Evolutionary conservation across 441 rosid species (phyloP).

Genomic region (Mallotus japonicus): DNA sequence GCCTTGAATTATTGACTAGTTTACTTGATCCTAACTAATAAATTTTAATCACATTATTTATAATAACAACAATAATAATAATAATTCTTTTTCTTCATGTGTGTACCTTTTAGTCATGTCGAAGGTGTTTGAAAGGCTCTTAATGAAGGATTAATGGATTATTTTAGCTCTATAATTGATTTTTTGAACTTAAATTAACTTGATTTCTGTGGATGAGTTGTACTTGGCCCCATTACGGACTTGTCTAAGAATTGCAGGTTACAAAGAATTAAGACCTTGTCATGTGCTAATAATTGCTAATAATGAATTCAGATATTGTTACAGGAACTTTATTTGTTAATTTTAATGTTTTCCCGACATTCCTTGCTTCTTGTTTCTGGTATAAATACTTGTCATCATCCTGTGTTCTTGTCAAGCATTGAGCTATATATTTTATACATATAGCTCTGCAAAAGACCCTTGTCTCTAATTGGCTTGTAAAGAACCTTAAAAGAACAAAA

Average conservation of each 20-base stretch:
- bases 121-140: conserved; percentile 1
- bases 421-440: not conserved
- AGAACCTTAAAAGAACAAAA: not conserved
- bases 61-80: too few relatives aligned
- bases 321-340: conserved; percentile 19
- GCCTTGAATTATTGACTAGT: conserved; percentile 12
- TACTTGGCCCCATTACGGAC: conserved; percentile 31
- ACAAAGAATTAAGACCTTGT: conserved; percentile 19
- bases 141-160: not conserved
- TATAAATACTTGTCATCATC: conserved; percentile 30
- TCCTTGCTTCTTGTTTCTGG: conserved; percentile 20
- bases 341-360: conserved; percentile 26
- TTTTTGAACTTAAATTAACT: not conserved
- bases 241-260: conserved; percentile 9
- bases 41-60: not conserved
- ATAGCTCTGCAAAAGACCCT: not conserved
- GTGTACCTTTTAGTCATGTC: conserved; percentile 9
- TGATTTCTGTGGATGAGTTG: conserved; percentile 40
- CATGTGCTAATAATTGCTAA: conserved; percentile 23
- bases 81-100: conserved; percentile 4
- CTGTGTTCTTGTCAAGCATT: conserved; percentile 28
- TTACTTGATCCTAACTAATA: conserved; percentile 12
- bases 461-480: conserved; percentile 5
- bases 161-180: conserved; percentile 25
- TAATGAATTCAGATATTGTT: conserved; percentile 26